Base-by-base conservation (phyloP, 768 basidiomycete species). In the Russula brevipes region DNA sequence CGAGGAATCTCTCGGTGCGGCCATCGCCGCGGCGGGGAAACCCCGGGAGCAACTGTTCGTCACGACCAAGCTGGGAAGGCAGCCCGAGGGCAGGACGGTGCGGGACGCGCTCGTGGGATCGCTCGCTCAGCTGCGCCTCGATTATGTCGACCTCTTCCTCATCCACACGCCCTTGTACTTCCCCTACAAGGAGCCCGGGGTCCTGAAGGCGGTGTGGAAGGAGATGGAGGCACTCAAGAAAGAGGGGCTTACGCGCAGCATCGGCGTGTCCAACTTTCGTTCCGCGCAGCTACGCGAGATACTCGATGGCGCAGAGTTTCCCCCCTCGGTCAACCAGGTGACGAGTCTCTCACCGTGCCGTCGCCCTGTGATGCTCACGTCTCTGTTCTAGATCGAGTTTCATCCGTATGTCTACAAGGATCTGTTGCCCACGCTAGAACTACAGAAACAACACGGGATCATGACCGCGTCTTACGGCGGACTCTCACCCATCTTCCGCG, bases 201-300 rank as follows among this genome's bases (percentile, higher is more conserved):
- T 52, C 30, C 60, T 80, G 57, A 74, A 74, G 60, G 69, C 68
- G n/a, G 70, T 76, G 41, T 82, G 81, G 81, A 74, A 74, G 64
- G 69, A 72, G 47, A 71, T 82, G 70, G 79, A 81, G 63, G 74
- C 70, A 11, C 54, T 78, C 53, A 74, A 79, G 70, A 69, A 72
- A 54, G 75, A 76, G 60, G 82, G 82, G 3, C 69, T 77, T 36
- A 59, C 71, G 24, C 73, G 69, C 68, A 73, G 67, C 55, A 78
- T 82, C 46, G 84, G 85, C 5, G 81, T 86, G 16, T 81, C 81
- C n/a, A 86, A 86, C 73, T 82, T 81, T 70, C 74, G 74, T 17
- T 69, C 76, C 19, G 67, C 73, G 47, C 71, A 81, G 33, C 70
- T 85, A 51, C 72, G 78, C 57, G 73, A 77, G 30, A 72, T 85